These are phyloP conservation scores for Fraxinus latifolia DNA, from an alignment of 305 asterid species.

Conservation along the genomic window DNA sequence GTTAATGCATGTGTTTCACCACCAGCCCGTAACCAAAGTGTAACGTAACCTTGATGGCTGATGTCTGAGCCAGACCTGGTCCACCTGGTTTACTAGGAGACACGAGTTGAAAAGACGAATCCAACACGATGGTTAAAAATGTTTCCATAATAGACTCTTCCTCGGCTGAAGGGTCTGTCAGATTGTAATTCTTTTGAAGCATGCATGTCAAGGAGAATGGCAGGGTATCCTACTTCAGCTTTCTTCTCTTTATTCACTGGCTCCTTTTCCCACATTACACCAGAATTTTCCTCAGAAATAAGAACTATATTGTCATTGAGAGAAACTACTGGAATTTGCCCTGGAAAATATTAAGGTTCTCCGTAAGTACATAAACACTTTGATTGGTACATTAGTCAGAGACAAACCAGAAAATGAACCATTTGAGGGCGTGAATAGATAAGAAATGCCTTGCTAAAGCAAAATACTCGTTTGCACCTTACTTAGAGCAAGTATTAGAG, in stretches of 20 bases:
- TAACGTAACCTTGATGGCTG: slow-evolving; percentile 61
- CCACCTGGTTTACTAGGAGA: slow-evolving; percentile 88
- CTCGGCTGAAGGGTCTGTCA: slow-evolving; percentile 87
- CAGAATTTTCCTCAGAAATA: slow-evolving; percentile 47
- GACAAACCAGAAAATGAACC: no score
- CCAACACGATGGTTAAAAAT: slow-evolving; percentile 62
- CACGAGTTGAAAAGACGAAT: slow-evolving; percentile 64
- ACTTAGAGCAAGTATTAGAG: no score
- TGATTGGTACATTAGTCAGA: background rate
- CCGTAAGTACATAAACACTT: background rate
- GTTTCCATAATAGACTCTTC: slow-evolving; percentile 92
- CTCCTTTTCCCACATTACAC: slow-evolving; percentile 49
- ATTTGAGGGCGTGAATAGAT: no score
- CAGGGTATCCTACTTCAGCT: slow-evolving; percentile 46
- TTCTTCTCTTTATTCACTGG: slow-evolving; percentile 73
- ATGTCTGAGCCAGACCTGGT: slow-evolving; percentile 55
- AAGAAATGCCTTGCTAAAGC: no score
- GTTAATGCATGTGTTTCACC: background rate
- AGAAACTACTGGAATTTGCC: slow-evolving; percentile 72
- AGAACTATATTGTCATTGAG: slow-evolving; percentile 74
- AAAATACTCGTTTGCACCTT: no score
- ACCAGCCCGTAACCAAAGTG: background rate
- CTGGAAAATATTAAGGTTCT: slow-evolving; percentile 43
- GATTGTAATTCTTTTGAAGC: slow-evolving; percentile 77
- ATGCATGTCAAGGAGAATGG: slow-evolving; percentile 77